A percentile compares a stretch with the other conserved stretches of the same genome.
These are phyloP conservation scores for Carpinus fangiana DNA, from an alignment of 306 rosid genomes.

Conservation along the genomic window DNA sequence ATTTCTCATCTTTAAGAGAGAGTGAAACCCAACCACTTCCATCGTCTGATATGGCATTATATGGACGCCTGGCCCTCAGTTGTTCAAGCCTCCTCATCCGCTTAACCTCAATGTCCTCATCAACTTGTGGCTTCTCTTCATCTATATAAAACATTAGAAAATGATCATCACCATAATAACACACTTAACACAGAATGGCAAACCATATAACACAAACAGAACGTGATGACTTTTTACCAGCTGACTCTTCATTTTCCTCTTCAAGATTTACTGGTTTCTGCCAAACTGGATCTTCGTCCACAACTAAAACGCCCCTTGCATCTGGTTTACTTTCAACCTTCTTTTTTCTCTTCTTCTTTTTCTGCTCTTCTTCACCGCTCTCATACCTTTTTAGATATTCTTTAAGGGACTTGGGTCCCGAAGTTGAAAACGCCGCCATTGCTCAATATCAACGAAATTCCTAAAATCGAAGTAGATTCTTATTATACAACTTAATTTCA, in stretches of 20 bases:
- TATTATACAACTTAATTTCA: constrained; percentile 8
- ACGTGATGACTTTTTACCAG: constrained; percentile 38
- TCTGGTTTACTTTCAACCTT: constrained; percentile 42
- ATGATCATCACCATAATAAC: background rate
- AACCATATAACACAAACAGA: background rate
- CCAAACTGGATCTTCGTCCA: constrained; percentile 90
- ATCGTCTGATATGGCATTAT: constrained; percentile 75
- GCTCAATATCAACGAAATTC: constrained; percentile 21
- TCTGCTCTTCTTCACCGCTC: constrained; percentile 49
- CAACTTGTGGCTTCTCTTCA: constrained; percentile 67
- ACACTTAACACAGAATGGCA: background rate
- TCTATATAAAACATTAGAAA: constrained; percentile 36
- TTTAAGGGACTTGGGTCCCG: constrained; percentile 55
- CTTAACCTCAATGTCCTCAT: constrained; percentile 88
- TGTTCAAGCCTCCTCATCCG: constrained; percentile 84
- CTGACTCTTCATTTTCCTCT: constrained; percentile 56
- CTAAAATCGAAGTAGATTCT: background rate
- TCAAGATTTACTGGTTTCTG: constrained; percentile 67
- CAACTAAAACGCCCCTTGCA: constrained; percentile 58
- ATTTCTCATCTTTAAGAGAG: constrained; percentile 36
- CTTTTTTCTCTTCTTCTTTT: constrained; percentile 45
- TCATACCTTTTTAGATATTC: constrained; percentile 78
- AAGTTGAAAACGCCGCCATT: constrained; percentile 37
- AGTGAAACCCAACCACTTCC: constrained; percentile 97
- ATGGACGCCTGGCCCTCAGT: constrained; percentile 60